These are phyloP conservation scores for Vicia villosa DNA, from an alignment of 306 rosid genomes.

Conservation along the genomic window DNA sequence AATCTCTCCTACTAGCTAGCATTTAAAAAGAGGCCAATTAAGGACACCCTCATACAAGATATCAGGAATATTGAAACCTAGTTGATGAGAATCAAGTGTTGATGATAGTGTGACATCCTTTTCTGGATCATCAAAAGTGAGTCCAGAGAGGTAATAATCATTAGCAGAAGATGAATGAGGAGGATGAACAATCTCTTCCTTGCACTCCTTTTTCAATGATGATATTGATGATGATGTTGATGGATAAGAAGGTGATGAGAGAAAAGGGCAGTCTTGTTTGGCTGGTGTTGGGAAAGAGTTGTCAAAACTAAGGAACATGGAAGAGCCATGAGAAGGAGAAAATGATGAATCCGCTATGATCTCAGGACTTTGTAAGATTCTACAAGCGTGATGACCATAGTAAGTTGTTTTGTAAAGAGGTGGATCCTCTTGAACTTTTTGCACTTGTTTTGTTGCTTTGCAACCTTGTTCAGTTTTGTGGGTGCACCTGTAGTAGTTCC, in stretches of 20 bases:
- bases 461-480: constrained; percentile 72
- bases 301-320: constrained; percentile 51
- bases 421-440: constrained; percentile 60
- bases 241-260: constrained; percentile 32
- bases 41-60: constrained; percentile 22
- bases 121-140: constrained; percentile 33
- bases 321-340: constrained; percentile 31
- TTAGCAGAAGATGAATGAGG: constrained; percentile 30
- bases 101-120: constrained; percentile 29
- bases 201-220: constrained; percentile 26
- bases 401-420: constrained; percentile 56
- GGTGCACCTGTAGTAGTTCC: constrained; percentile 78
- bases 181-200: constrained; percentile 17
- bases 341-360: constrained; percentile 44
- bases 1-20: neutral
- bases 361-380: constrained; percentile 42
- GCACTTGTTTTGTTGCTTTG: constrained; percentile 75
- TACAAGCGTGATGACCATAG: constrained; percentile 59
- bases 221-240: neutral
- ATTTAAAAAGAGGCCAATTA: neutral
- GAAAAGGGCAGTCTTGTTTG: constrained; percentile 27
- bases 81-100: constrained; percentile 29
- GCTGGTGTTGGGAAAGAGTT: constrained; percentile 28
- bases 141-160: constrained; percentile 40
- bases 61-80: constrained; percentile 16